Percentiles rank a stretch among this genome's conserved stretches.
Evolutionary conservation across 129 eudicot genomes (phyloP).

Genomic region (Lonicera japonica): DNA sequence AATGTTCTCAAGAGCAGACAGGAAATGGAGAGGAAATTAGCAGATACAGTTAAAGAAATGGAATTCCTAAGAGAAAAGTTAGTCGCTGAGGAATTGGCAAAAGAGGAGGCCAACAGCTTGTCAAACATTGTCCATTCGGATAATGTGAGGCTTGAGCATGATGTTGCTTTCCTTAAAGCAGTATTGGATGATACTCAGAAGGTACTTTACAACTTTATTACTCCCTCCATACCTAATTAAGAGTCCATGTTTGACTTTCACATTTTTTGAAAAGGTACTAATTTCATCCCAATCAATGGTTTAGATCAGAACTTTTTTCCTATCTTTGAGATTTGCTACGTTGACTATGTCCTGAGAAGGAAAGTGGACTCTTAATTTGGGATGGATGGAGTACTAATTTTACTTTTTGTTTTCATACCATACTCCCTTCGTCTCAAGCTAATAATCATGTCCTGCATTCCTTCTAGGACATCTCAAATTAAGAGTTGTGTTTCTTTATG

Average conservation of each 20-base stretch:
- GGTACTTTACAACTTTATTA: conserved; percentile 27
- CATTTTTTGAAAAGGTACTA: too few species aligned
- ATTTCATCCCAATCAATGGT: too few species aligned
- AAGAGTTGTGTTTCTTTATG: neutral
- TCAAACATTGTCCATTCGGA: conserved; percentile 92
- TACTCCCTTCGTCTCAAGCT: too few species aligned
- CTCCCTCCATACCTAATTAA: too few species aligned
- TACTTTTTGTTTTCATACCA: too few species aligned
- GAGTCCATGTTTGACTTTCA: too few species aligned
- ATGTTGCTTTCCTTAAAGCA: conserved; percentile 90
- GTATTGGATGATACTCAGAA: conserved; percentile 93
- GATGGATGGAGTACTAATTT: too few species aligned
- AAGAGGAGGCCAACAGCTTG: conserved; percentile 83
- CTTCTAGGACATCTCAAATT: neutral
- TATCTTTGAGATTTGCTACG: too few species aligned
- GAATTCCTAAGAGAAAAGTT: conserved; percentile 76
- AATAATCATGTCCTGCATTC: too few species aligned
- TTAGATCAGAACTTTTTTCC: too few species aligned
- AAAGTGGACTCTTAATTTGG: too few species aligned
- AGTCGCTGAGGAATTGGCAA: conserved; percentile 69
- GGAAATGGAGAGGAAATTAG: conserved; percentile 63
- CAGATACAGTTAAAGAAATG: conserved; percentile 59
- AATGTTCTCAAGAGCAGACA: conserved; percentile 52
- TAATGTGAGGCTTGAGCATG: conserved; percentile 90
- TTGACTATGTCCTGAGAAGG: too few species aligned